Base-by-base conservation (phyloP, 768 basidiomycete genomes). In the Coprinellus aureogranulatus region DNA sequence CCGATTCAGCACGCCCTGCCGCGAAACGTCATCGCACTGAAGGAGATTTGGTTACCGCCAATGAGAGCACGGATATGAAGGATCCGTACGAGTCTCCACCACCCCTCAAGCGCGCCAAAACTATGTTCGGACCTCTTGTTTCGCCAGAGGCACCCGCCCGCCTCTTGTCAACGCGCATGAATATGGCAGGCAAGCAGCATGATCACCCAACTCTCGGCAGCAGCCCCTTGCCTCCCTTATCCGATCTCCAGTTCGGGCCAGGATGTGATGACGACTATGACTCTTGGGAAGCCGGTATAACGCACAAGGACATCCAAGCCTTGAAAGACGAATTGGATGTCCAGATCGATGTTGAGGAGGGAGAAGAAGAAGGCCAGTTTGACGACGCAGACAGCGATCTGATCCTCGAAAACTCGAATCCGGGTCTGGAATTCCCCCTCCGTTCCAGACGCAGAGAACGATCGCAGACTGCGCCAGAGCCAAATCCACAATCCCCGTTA, bases 391-490 rank as follows among this genome's bases (percentile, higher is more conserved):
- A 34, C n/a, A 27, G 23, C 10, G 49, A 28, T 34, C 26, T 51
- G 3, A 12, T 27, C 26, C 8, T 34, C 14, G 34, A 34, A 14
- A 14, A 14, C 14, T 34, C 14, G 34, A 51, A 30, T 30, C 49
- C 49, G 14, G 3, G 2, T n/a, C 14, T 26, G 22, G 14, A 34
- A 14, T 51, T 51, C 20, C 28, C 49, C 4, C 20, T 31, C 28
- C 49, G 31, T 10, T 51, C 49, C 31, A 9, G 49, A 10, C 26
- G 49, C 5, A 27, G 49, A 30, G 49, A 51, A 34, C 65, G 65
- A 22, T 68, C 69, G 16, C 69, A 65, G 47, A 67, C 65, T 11
- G 63, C 66, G 14, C 67, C 69, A 30, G 63, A 64, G 46, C 62
- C 53, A 18, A 53, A 26, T 11, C 47, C 41, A n/a, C 53, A 12